These are phyloP conservation scores for Gynostemma pentaphyllum DNA, from an alignment of 306 rosid genomes.

Conservation along the genomic window DNA sequence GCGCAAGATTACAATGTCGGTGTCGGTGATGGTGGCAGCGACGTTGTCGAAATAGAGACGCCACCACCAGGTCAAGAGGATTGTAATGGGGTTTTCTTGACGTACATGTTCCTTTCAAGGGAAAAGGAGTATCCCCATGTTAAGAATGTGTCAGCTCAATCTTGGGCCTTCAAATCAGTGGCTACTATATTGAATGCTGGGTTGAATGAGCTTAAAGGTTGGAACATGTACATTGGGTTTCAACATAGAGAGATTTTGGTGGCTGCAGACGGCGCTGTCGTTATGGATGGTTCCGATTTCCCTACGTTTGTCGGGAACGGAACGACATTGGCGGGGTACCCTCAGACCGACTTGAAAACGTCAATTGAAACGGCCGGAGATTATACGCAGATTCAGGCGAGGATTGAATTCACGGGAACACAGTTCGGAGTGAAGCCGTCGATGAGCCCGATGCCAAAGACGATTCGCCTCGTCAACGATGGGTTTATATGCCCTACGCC, in stretches of 20 bases:
- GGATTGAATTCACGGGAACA: conserved; percentile 34
- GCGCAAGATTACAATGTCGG: conserved; percentile 24
- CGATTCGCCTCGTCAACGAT: conserved; percentile 46
- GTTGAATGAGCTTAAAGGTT: conserved; percentile 31
- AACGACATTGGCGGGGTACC: conserved; percentile 32
- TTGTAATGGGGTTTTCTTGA: conserved; percentile 26
- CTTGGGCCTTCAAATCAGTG: conserved; percentile 69
- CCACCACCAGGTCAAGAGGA: conserved; percentile 15
- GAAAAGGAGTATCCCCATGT: conserved; percentile 41
- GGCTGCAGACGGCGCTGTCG: conserved; percentile 34
- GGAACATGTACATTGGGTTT: conserved; percentile 74
- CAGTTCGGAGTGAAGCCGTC: conserved; percentile 37
- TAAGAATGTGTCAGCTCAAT: conserved; percentile 51
- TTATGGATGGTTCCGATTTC: conserved; percentile 40
- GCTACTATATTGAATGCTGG: conserved; percentile 50
- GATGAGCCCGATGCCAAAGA: conserved; percentile 57
- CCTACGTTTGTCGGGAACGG: conserved; percentile 59
- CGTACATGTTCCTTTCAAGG: conserved; percentile 31
- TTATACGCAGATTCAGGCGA: conserved; percentile 32
- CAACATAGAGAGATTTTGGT: conserved; percentile 68
- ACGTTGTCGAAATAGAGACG: too few relatives aligned
- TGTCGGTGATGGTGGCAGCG: background rate
- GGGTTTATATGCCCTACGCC: conserved; percentile 66
- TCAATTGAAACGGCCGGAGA: conserved; percentile 62
- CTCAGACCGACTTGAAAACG: conserved; percentile 43